Evolutionary conservation across 441 rosid species (phyloP).

Genomic region (Lepidium campestre): DNA sequence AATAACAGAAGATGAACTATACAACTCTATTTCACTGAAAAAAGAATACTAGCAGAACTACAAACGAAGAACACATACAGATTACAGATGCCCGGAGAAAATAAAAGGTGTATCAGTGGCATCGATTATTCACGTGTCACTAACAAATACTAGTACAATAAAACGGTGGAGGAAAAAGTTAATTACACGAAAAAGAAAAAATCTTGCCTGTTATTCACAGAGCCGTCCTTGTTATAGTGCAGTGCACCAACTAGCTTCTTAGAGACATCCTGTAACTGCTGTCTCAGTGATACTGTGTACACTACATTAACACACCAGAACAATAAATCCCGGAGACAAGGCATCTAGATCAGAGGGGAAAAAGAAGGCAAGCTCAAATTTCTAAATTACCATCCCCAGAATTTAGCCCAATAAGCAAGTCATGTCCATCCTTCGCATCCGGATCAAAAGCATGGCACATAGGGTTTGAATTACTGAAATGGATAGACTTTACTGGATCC

Average conservation of each 20-base stretch:
- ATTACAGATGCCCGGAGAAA: not conserved
- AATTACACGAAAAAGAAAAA: not conserved
- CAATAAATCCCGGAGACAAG: constrained; percentile 14
- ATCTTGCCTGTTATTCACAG: constrained; percentile 83
- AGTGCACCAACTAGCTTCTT: constrained; percentile 92
- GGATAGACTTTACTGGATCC: constrained; percentile 96
- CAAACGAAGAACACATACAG: not conserved
- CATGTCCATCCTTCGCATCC: constrained; percentile 96
- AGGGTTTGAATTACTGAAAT: constrained; percentile 85
- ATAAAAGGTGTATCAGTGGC: not conserved
- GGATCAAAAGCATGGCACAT: constrained; percentile 93
- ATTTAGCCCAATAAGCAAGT: constrained; percentile 81
- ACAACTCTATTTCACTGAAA: not conserved
- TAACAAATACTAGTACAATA: not conserved
- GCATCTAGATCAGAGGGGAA: not conserved
- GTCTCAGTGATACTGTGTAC: constrained; percentile 75
- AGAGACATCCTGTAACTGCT: constrained; percentile 93
- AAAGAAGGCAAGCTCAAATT: constrained; percentile 4
- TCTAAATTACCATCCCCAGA: constrained; percentile 82
- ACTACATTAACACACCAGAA: constrained; percentile 41
- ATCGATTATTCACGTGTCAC: not conserved
- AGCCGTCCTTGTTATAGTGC: constrained; percentile 96
- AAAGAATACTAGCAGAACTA: not conserved
- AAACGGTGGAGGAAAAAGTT: not conserved
- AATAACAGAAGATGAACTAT: not conserved